Base-by-base conservation (phyloP, 495 filamentous ascomycete species). In the Annulohypoxylon maeteangense region DNA sequence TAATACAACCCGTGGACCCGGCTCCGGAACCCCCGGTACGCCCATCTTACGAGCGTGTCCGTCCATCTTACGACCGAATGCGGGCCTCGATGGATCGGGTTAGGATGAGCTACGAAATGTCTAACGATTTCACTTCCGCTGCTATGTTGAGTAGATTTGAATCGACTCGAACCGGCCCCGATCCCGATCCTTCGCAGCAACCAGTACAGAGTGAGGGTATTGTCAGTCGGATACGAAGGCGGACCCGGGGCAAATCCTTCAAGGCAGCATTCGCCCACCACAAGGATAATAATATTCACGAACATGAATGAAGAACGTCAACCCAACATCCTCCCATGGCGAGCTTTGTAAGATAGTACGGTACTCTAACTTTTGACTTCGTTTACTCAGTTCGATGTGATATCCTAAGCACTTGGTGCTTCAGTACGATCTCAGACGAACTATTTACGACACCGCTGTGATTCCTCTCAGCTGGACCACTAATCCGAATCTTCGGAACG, bases 121-220 rank as follows among this genome's bases (percentile, higher is more conserved):
- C 89, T 74, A 92, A 90, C 71, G 95, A 98, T 68, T 97, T 97
- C 74, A 95, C 94, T 7, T 93, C 91, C 10, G 94, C 93, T 25
- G 92, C 92, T 32, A 86, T 93, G 79, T 84, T 97, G 60, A 90
- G 90, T 57, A 85, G 94, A 65, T 85, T 97, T 74, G 95, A 99
- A 82, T 93, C 90, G 10, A 88, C 86, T 51, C 86, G 89, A n/a
- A n/a, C n/a, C n/a, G n/a, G n/a, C 56, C 88, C 85, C 23, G 70
- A 72, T 6, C 10, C 22, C 25, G 45, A 48, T 10, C 67, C 69
- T 8, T n/a, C 61, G 2, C 60, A 56, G 16, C 54, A 66, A 42
- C 59, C 51, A n/a, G n/a, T n/a, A 44, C 70, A 69, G 38, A 63
- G 48, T 18, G 61, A 65, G 22, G 74, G 74, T 27, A 62, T 78